Base-by-base conservation (phyloP, 129 eudicot species). In the Kitagawia praeruptora region DNA sequence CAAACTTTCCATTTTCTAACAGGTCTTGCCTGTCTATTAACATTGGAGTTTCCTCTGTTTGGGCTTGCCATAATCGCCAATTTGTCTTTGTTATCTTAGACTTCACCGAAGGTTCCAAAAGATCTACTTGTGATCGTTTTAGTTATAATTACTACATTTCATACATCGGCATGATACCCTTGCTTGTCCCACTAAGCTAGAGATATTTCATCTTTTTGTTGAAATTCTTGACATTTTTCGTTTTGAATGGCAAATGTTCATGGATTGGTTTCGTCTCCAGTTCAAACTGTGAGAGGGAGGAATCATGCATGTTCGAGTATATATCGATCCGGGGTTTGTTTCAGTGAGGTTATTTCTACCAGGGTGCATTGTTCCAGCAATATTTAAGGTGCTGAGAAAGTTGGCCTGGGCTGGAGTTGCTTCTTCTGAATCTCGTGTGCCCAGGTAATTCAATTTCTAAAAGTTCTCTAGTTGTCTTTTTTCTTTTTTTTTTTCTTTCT, bases 201-300 rank as follows among this genome's bases (percentile, higher is more conserved):
- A 80, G 5, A 46, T 34, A 34, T 67, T 41, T 47, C 21, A 44
- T n/a, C 67, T 51, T 61, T 77, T 69, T 9, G 54, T 23, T 23
- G 2, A 28, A 23, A 58, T 28, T 61, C 53, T 45, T 54, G 16
- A 79, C 34, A 48, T 51, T 74, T 37, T 74, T 81, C 46, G 56
- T 37, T 44, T 81, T 4, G 5, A n/a, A 61, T 93, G 98, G 91
- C 91, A 73, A 88, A 78, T 84, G 92, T 91, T 73, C 85, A 83
- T 16, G 87, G 93, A 82, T 70, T 83, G 37, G 86, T 79, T 80
- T 69, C 85, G 45, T 89, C 91, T 23, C 51, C 84, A 47, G 69
- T 80, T 51, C 86, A 89, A 37, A 73, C 80, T 74, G 58, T 84
- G 31, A 75, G 86, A 84, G 77, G 80, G 47, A 80, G 80, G 74